Conservation (phyloP, 805 yeast genomes). For the Zygosaccharomyces kombuchaensis region DNA sequence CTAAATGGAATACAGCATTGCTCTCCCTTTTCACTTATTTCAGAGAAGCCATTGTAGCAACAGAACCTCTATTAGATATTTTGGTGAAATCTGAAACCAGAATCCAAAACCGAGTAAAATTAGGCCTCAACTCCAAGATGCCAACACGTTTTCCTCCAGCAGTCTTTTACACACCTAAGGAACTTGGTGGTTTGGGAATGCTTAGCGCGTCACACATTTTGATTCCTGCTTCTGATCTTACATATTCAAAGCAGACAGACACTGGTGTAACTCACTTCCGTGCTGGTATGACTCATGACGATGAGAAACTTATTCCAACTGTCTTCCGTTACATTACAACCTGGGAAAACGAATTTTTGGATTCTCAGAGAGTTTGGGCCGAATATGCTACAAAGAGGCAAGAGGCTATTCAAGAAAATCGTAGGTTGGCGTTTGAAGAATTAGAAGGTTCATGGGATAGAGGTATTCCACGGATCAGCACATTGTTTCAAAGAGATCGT, state of each 20-base stretch:
- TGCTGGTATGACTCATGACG: slow-evolving; percentile 84
- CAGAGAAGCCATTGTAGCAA: slow-evolving; percentile 87
- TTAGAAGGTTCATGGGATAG: slow-evolving; percentile 94
- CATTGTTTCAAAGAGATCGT: slow-evolving; percentile 90
- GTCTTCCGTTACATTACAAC: slow-evolving; percentile 87
- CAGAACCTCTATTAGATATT: slow-evolving; percentile 70
- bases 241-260: slow-evolving; percentile 91
- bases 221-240: slow-evolving; percentile 87
- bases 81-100: slow-evolving; percentile 89
- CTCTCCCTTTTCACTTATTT: slow-evolving; percentile 82
- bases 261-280: slow-evolving; percentile 93
- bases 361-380: slow-evolving; percentile 96
- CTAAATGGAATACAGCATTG: slow-evolving; percentile 93
- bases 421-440: slow-evolving; percentile 87
- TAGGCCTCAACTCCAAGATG: slow-evolving; percentile 96
- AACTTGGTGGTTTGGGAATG: slow-evolving; percentile 97
- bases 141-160: slow-evolving; percentile 99
- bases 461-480: slow-evolving; percentile 93
- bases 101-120: slow-evolving; percentile 88
- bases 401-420: slow-evolving; percentile 79
- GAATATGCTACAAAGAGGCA: slow-evolving; percentile 88
- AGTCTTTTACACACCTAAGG: slow-evolving; percentile 96
- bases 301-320: slow-evolving; percentile 82
- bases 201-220: slow-evolving; percentile 92
- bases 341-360: slow-evolving; percentile 95